phyloP scores from a whole-genome alignment of 106 monocot genomes.

The Chionographis japonica region DNA sequence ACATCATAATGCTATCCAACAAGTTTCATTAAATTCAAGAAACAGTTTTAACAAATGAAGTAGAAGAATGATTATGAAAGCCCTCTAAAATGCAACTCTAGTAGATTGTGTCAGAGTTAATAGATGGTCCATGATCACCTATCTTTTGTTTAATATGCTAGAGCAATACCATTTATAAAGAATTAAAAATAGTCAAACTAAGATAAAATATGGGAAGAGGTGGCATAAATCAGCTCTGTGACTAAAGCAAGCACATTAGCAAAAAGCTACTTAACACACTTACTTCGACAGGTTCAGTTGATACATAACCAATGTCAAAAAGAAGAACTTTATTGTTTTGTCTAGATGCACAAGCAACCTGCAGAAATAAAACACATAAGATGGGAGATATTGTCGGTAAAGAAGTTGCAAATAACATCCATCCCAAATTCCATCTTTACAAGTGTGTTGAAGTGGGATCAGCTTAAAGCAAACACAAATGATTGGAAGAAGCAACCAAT shows the following conservation, averaged over 20 bases:
- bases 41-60: neutral
- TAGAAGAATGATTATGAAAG: no score
- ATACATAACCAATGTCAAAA: constrained; percentile 71
- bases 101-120: no score
- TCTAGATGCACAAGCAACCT: constrained; percentile 80
- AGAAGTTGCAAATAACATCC: neutral
- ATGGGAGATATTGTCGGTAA: neutral
- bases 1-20: neutral
- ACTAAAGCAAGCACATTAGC: neutral
- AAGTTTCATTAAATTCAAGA: neutral
- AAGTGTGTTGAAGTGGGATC: no score
- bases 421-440: neutral
- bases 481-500: no score
- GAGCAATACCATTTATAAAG: no score
- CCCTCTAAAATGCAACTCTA: no score
- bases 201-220: no score
- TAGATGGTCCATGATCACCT: no score
- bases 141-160: no score
- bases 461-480: no score
- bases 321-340: constrained; percentile 37
- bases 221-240: no score
- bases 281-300: constrained; percentile 67
- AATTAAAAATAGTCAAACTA: no score
- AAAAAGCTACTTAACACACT: constrained; percentile 11
- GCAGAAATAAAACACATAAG: constrained; percentile 12